Evolutionary conservation across 805 yeast species (phyloP).

Genomic region (Metschnikowia santaceciliae): DNA sequence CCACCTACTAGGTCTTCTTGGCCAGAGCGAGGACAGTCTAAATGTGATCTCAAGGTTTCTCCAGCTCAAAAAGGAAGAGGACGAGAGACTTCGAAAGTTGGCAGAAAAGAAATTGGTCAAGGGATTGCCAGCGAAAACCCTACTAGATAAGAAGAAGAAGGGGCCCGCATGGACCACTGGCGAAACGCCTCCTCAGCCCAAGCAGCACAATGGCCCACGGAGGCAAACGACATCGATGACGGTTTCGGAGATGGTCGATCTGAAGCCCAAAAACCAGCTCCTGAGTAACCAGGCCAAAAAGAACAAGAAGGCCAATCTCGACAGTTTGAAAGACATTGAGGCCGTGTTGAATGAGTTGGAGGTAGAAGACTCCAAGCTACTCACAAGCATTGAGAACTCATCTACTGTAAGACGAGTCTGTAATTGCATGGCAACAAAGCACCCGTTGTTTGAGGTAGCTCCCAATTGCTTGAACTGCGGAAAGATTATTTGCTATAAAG

Average conservation of each 20-base stretch:
- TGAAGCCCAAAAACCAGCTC: slow-evolving; percentile 29
- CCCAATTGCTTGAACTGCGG: slow-evolving; percentile 96
- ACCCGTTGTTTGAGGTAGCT: slow-evolving; percentile 82
- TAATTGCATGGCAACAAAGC: slow-evolving; percentile 82
- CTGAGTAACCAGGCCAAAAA: slow-evolving; percentile 25
- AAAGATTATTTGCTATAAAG: slow-evolving; percentile 83
- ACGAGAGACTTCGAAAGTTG: slow-evolving; percentile 8
- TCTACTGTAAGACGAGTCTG: slow-evolving; percentile 40
- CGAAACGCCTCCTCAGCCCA: slow-evolving; percentile 1
- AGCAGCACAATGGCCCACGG: slow-evolving; percentile 10
- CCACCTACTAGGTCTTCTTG: slow-evolving; percentile 54
- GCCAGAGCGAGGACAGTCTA: slow-evolving; percentile 52
- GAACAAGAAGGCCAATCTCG: slow-evolving; percentile 45
- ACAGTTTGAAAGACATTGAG: slow-evolving; percentile 59
- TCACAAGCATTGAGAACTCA: not conserved
- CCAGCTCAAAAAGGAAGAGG: slow-evolving; percentile 33
- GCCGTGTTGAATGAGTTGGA: slow-evolving; percentile 56
- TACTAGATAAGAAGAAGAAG: not conserved
- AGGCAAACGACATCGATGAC: slow-evolving; percentile 28
- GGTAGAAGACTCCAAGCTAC: slow-evolving; percentile 16
- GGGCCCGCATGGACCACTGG: slow-evolving; percentile 4
- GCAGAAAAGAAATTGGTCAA: slow-evolving; percentile 3
- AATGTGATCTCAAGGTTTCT: slow-evolving; percentile 45
- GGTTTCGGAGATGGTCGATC: slow-evolving; percentile 45
- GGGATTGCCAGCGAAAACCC: slow-evolving; percentile 3